These are phyloP conservation scores for Malus hybrid DNA, from an alignment of 331 rosid genomes.

Conservation along the genomic window DNA sequence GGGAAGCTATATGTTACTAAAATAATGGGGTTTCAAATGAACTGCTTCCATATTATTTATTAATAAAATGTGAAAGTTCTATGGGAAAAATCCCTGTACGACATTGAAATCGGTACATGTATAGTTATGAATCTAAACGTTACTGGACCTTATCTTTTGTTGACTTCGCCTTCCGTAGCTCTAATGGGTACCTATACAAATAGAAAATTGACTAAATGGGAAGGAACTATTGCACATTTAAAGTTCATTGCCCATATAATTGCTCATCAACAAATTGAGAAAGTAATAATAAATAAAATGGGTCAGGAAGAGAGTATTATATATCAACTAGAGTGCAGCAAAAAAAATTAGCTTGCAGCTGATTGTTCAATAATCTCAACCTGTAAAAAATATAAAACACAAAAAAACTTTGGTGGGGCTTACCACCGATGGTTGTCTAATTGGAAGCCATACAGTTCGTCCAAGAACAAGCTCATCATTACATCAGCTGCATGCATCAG, in stretches of 20 bases:
- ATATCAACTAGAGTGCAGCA: background rate
- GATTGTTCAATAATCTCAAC: background rate
- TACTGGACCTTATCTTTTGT: slow-evolving; percentile 66
- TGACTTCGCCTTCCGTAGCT: slow-evolving; percentile 87
- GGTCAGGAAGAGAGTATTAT: background rate
- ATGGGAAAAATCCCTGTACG: background rate
- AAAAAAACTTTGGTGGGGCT: background rate
- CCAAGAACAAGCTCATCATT: slow-evolving; percentile 91
- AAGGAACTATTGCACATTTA: background rate
- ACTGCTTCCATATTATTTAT: slow-evolving; percentile 2
- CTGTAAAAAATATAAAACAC: no score
- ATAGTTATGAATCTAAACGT: background rate
- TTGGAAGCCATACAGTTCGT: slow-evolving; percentile 94
- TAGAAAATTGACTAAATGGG: slow-evolving; percentile 5
- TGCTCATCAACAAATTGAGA: background rate
- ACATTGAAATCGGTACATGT: background rate
- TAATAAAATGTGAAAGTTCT: background rate
- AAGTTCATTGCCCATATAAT: background rate
- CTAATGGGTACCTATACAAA: slow-evolving; percentile 79
- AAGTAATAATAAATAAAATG: background rate
- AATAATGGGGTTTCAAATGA: slow-evolving; percentile 11
- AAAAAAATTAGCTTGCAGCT: background rate
- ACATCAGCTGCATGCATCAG: slow-evolving; percentile 60
- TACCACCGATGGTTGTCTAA: slow-evolving; percentile 85
- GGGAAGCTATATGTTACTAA: slow-evolving; percentile 9